phyloP scores from a whole-genome alignment of 2,329 filamentous ascomycete genomes.

The Arthrobotrys conoides region DNA sequence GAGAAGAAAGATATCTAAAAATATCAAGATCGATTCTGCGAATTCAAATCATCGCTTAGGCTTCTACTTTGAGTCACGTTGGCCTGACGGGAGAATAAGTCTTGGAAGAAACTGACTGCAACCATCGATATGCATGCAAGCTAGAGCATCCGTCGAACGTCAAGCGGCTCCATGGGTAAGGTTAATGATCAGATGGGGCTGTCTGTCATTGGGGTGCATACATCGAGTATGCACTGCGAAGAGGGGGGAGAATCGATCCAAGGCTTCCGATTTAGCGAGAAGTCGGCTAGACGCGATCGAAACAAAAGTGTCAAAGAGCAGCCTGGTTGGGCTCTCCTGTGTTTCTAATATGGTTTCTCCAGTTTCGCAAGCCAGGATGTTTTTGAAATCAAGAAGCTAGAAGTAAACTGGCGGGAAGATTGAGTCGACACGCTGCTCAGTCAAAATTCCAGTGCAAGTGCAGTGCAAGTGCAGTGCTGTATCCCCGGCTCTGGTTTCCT shows the following conservation, averaged over 20 bases:
- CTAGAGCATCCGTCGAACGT: constrained; percentile 32
- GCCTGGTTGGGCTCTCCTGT: constrained; percentile 49
- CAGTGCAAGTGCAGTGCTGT: constrained; percentile 18
- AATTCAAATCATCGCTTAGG: constrained; percentile 54
- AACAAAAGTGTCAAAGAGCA: constrained; percentile 52
- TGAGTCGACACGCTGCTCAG: constrained; percentile 41
- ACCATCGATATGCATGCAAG: constrained; percentile 42
- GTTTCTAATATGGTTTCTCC: constrained; percentile 59
- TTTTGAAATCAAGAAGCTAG: constrained; percentile 50
- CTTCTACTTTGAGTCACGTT: constrained; percentile 58
- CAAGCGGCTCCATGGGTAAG: constrained; percentile 36
- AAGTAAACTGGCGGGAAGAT: constrained; percentile 1
- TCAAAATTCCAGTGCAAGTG: constrained; percentile 37
- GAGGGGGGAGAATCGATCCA: constrained; percentile 35
- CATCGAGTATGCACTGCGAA: constrained; percentile 8
- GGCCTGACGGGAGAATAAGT: constrained; percentile 19
- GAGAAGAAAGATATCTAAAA: constrained; percentile 41
- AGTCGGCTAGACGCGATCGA: constrained; percentile 58
- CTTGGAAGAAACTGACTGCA: constrained; percentile 35
- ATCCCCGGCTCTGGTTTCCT: constrained; percentile 43
- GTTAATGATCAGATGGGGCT: constrained; percentile 36
- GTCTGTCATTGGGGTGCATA: constrained; percentile 40
- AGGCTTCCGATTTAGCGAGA: constrained; percentile 61
- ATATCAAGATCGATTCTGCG: constrained; percentile 37
- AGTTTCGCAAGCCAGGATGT: constrained; percentile 51